Base-by-base conservation (phyloP, 345 rosid genomes). In the Gossypium thurberi region DNA sequence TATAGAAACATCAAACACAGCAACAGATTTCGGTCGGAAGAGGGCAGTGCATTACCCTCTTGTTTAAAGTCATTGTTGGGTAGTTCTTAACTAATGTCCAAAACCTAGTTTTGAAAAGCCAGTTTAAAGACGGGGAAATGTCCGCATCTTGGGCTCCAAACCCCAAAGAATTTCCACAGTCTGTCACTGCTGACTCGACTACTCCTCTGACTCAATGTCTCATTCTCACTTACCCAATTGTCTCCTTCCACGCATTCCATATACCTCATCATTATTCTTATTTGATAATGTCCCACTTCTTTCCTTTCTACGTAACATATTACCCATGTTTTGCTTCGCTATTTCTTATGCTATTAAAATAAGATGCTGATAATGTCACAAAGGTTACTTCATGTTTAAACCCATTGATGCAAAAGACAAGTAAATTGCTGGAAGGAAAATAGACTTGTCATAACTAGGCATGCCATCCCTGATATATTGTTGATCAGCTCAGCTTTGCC, bases 371-470 rank as follows among this genome's bases (percentile, higher is more conserved):
- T 33, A 33, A 33, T 33, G 40, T 5, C 40, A 33, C 40, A 33
- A 44, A 10, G 47, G 12, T 10, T 44, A 56, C 61, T 56, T 20
- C 28, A 23, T 11, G 26, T 56, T 56, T 20, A 21, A 58, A 2
- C 65, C 47, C 11, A 17, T 62, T 63, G 37, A 67, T 25, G 57
- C 57, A 8, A 50, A 6, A 67, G 71, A 44, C 62, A 75, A 74
- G 48, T 65, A 64, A 55, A 73, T 1, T 26, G 15, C 55, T 23
- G 40, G 40, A 33, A 33, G n/a, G 52, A 26, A 74, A 87, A 84
- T 82, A 80, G 90, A 91, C 94, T 76, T 80, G 82, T 82, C 97
- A 77, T 70, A 64, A 82, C 82, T 13, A n/a, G 57, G 84, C 84
- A 83, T 75, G 80, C 80, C 73, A 37, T 62, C 56, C 74, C 69